These are phyloP conservation scores for Zopfia rhizophila DNA, from an alignment of 2,329 filamentous ascomycete species.

Conservation along the genomic window DNA sequence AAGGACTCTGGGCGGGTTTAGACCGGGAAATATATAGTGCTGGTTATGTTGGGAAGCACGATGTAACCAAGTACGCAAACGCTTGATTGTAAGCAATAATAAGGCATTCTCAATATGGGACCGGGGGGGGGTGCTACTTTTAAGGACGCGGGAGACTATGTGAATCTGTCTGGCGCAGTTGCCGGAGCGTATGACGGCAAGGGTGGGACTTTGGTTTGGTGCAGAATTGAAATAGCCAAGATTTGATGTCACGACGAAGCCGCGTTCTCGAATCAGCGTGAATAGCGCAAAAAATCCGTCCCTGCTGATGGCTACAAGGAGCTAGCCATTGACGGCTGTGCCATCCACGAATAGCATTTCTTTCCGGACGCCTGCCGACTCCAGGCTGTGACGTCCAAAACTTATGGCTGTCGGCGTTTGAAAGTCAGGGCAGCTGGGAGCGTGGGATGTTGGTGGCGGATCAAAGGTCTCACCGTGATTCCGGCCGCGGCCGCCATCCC, in stretches of 20 bases:
- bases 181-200: conserved; percentile 47
- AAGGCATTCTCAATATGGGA: conserved; percentile 16
- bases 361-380: conserved; percentile 11
- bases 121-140: conserved; percentile 36
- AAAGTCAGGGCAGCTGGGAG: conserved; percentile 32
- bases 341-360: conserved; percentile 29
- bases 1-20: conserved; percentile 22
- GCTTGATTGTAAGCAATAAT: conserved; percentile 37
- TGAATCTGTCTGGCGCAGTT: conserved; percentile 37
- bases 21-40: conserved; percentile 37
- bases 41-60: conserved; percentile 32
- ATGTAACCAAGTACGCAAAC: conserved; percentile 31
- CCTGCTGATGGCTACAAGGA: conserved; percentile 23
- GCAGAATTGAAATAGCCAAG: conserved; percentile 39
- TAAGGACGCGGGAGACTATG: conserved; percentile 31
- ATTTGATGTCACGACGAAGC: conserved; percentile 42
- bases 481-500: conserved; percentile 34
- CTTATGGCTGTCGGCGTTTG: conserved; percentile 44
- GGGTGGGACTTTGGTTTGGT: conserved; percentile 41
- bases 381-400: conserved; percentile 19
- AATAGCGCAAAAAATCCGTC: conserved; percentile 24
- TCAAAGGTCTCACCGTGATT: conserved; percentile 28
- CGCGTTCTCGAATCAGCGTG: conserved; percentile 35
- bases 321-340: conserved; percentile 27
- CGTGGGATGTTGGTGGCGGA: conserved; percentile 46